Base-by-base conservation (phyloP, 2,329 filamentous ascomycete species). In the Cyphellophora europaea region DNA sequence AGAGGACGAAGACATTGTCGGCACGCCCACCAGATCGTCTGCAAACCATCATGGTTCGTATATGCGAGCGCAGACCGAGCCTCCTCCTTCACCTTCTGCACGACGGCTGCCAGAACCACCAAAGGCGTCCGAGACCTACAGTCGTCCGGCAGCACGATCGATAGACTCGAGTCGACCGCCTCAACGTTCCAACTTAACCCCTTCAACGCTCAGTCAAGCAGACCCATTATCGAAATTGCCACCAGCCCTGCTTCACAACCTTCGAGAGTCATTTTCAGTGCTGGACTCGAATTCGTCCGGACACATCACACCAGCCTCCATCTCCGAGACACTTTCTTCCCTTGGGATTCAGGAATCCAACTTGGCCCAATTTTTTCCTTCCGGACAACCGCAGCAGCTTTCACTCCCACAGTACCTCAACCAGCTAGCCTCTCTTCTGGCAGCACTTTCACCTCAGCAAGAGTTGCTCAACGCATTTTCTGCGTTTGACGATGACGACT, bases 401-500 rank as follows among this genome's bases (percentile, higher is more conserved):
- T 82, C 83, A 30, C 75, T 98, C 27, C 84, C 88, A 1, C 75
- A 79, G 3, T 98, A 93, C 55, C 71, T 98, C 14, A 89, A 86
- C 53, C 80, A 79, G 1, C 67, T 98, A 2, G 83, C 88, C 1
- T 73, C 75, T 6, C 72, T 83, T 2, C 67, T 96, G 3, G 74
- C 77, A 1, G 72, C 78, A 0, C 67, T 96, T 12, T 93, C 85
- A 1, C 79, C 83, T 0, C 74, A 77, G 14, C 72, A 77, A 11
- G 91, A 98, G 54, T 71, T 98, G 6, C 66, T 86, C 13, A 89
- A 87, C 2, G 91, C 91, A 0, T 89, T 98, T 48, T 86, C 86
- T 2, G 91, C 91, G 0, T 96, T 96, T 54, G 91, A 98, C 53
- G 84, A 93, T 43, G 87, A 93, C 44, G 91, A 98, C 55, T 91